Conservation (phyloP, 2,329 filamentous ascomycete genomes). For the Botrytis fabae region DNA sequence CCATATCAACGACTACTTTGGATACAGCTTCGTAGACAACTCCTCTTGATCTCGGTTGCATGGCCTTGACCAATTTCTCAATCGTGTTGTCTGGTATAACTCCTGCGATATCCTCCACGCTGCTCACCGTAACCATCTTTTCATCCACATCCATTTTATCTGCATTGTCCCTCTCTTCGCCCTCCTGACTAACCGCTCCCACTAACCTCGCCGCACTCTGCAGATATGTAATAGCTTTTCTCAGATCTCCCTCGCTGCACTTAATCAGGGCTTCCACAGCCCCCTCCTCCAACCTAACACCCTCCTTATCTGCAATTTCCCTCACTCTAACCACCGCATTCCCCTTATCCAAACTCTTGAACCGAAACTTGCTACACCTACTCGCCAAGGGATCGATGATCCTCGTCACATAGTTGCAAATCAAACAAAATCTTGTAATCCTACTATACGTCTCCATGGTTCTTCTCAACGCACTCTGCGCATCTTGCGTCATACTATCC, state of each 20-base stretch:
- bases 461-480: conserved; percentile 84
- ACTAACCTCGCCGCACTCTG: conserved; percentile 92
- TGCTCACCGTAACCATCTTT: conserved; percentile 71
- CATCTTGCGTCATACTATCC: conserved; percentile 98
- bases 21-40: conserved; percentile 73
- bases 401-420: conserved; percentile 97
- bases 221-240: conserved; percentile 94
- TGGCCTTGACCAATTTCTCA: conserved; percentile 67
- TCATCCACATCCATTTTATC: conserved; percentile 50
- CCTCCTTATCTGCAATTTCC: conserved; percentile 79
- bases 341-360: conserved; percentile 89
- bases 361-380: conserved; percentile 94
- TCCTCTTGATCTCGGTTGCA: conserved; percentile 68
- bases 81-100: conserved; percentile 81
- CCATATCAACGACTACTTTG: conserved; percentile 81
- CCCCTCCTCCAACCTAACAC: conserved; percentile 72
- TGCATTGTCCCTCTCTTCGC: conserved; percentile 44
- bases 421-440: conserved; percentile 94
- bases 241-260: conserved; percentile 89
- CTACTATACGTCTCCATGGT: conserved; percentile 99
- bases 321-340: conserved; percentile 78
- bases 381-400: conserved; percentile 96
- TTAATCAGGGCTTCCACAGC: conserved; percentile 81
- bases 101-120: conserved; percentile 92
- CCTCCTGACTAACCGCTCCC: conserved; percentile 59